These are phyloP conservation scores for Udeniomyces megalosporus DNA, from an alignment of 768 basidiomycete genomes.

Conservation along the genomic window DNA sequence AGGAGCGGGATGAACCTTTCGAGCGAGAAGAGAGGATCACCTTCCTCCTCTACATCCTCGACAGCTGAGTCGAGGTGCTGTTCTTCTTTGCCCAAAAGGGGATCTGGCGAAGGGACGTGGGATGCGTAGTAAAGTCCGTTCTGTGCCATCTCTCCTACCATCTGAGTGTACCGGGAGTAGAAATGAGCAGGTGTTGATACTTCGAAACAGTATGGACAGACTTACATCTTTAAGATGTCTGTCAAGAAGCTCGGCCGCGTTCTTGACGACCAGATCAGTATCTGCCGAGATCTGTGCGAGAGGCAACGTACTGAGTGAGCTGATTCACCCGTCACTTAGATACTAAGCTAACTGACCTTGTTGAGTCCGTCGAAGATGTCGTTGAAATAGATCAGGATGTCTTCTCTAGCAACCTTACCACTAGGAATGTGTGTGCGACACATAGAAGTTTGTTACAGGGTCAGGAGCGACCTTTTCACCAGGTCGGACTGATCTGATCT, in stretches of 20 bases:
- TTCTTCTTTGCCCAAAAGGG: neutral
- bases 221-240: conserved; percentile 70
- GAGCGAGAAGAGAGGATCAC: conserved; percentile 48
- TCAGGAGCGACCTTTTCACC: neutral
- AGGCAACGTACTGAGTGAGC: neutral
- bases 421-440: too few relatives aligned
- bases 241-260: conserved; percentile 91
- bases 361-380: conserved; percentile 94
- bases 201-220: neutral
- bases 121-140: neutral
- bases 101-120: neutral
- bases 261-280: conserved; percentile 89
- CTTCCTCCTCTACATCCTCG: conserved; percentile 30
- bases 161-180: conserved; percentile 25
- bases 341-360: conserved; percentile 77
- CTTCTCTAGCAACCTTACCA: conserved; percentile 71
- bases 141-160: conserved; percentile 89
- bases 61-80: conserved; percentile 37
- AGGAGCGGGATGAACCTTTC: conserved; percentile 88
- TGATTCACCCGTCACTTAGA: too few relatives aligned
- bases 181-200: neutral
- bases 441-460: neutral
- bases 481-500: too few relatives aligned
- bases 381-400: conserved; percentile 92
- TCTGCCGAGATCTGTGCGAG: conserved; percentile 74